These are phyloP conservation scores for Cucumis melo DNA, from an alignment of 306 rosid genomes.

Conservation along the genomic window DNA sequence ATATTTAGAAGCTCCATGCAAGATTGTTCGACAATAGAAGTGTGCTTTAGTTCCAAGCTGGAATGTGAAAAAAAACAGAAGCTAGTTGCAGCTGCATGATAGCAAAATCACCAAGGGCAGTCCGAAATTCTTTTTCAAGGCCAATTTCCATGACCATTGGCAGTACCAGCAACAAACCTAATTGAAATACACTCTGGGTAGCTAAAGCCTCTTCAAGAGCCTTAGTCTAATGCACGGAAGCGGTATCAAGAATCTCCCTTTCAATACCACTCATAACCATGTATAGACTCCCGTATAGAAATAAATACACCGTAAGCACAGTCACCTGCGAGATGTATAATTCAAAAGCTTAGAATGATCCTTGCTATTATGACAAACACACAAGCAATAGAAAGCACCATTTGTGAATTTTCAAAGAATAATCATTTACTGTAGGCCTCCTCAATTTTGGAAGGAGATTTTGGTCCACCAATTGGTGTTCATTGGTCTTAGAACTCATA, in stretches of 20 bases:
- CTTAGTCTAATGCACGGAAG: conserved; percentile 41
- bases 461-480: not conserved
- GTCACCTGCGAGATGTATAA: conserved; percentile 45
- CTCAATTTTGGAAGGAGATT: not conserved
- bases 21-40: conserved; percentile 79
- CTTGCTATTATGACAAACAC: not conserved
- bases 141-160: conserved; percentile 99
- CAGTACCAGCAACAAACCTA: conserved; percentile 67
- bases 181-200: conserved; percentile 72
- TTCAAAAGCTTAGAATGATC: not conserved
- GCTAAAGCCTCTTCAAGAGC: conserved; percentile 93
- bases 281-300: conserved; percentile 81
- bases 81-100: conserved; percentile 97
- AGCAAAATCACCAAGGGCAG: conserved; percentile 81
- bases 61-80: conserved; percentile 90
- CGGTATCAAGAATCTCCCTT: conserved; percentile 47
- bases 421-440: not conserved
- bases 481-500: not conserved
- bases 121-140: conserved; percentile 89
- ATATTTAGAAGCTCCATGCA: conserved; percentile 95
- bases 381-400: not conserved
- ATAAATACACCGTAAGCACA: conserved; percentile 70
- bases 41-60: conserved; percentile 97
- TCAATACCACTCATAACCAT: conserved; percentile 97
- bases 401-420: not conserved